These are phyloP conservation scores for Tricholoma saponaceum DNA, from an alignment of 768 basidiomycete genomes.

Conservation along the genomic window DNA sequence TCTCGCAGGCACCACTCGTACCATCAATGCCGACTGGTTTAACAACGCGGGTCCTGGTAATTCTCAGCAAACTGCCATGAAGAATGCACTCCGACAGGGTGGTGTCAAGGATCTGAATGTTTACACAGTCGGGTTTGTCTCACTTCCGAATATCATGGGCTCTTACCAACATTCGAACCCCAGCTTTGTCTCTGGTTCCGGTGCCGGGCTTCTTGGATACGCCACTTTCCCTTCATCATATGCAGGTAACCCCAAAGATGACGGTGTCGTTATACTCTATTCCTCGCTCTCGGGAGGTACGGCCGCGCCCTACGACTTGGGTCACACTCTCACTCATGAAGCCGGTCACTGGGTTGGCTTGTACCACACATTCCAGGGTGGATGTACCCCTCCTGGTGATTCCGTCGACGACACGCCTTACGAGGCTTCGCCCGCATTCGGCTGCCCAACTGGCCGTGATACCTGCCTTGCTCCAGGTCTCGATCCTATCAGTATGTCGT, in stretches of 20 bases:
- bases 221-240: conserved; percentile 49
- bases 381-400: conserved; percentile 39
- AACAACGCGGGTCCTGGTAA: conserved; percentile 32
- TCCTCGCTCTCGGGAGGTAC: conserved; percentile 42
- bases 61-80: conserved; percentile 43
- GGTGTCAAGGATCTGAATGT: conserved; percentile 39
- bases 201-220: conserved; percentile 47
- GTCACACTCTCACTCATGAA: conserved; percentile 52
- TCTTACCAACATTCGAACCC: not conserved
- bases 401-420: conserved; percentile 43
- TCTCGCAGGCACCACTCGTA: conserved; percentile 38
- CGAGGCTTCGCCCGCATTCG: conserved; percentile 38
- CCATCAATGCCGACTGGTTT: conserved; percentile 46
- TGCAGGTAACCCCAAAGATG: conserved; percentile 35
- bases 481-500: conserved; percentile 38
- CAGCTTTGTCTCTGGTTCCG: conserved; percentile 34
- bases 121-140: conserved; percentile 45
- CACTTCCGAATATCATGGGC: not conserved
- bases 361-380: conserved; percentile 57
- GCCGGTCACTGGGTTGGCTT: conserved; percentile 60
- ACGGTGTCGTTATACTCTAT: conserved; percentile 43
- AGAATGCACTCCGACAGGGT: conserved; percentile 39
- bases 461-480: conserved; percentile 36
- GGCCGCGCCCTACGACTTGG: conserved; percentile 37
- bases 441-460: conserved; percentile 35